Evolutionary conservation across 179 eudicot genomes (phyloP), one percentile per base, ranked within the genome.

Genomic region (Nepenthes alata): DNA sequence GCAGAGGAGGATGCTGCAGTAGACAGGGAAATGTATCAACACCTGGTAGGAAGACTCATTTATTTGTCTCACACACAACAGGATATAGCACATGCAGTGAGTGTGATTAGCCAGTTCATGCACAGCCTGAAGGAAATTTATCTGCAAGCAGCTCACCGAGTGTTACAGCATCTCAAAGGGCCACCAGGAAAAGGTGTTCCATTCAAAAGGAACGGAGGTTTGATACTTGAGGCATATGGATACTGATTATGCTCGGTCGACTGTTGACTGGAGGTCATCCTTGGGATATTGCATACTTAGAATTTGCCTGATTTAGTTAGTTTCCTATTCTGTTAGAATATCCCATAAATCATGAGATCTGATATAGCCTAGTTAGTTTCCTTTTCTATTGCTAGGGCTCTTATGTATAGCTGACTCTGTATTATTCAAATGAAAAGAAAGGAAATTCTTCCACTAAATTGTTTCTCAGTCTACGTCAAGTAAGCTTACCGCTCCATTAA

Each of bases 101-200:
- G 5, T 53, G 56, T 53, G 4, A 53, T 53, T 14, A 53, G 56
- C 14, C 56, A 13, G 56, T 53, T 53, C 10, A 53, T 53, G 56
- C 56, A 53, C 14, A 53, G 11, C 10, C 57, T 9, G 11, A 55
- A 55, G 38, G 37, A 55, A 55, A 5, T 55, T 5, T 37, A 55
- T 35, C 11, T 55, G 6, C 11, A 55, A 54, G 57, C 57, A 54
- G 57, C 57, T 14, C 35, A 54, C 11, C 34, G 44, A 7, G 44
- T 56, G 5, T 12, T 56, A 35, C 41, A 56, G 36, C 14, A 53
- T 9, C 9, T 53, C 3, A 25, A 39, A 37, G 38, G 15, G 57
- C 12, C 56, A 48, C 11, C 50, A 37, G 6, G n/a, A 55, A 41
- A 16, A 16, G 4, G 13, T 53, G 13, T 55, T 11, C 6, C 25